Evolutionary conservation across 768 basidiomycete genomes (phyloP).

Genomic region (Mycena sanguinolenta): DNA sequence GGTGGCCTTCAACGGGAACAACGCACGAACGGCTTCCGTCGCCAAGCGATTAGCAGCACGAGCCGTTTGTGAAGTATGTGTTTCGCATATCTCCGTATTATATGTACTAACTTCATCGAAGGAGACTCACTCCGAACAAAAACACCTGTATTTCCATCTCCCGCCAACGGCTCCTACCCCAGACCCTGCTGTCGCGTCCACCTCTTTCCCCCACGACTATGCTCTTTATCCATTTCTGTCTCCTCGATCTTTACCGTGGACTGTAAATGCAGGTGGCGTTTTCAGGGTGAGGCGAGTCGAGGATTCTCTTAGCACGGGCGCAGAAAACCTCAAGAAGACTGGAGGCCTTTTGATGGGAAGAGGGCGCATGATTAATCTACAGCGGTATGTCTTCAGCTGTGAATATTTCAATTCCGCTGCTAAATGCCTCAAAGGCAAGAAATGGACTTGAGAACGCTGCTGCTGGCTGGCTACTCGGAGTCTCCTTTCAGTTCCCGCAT

Average conservation of each 20-base stretch:
- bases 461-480: conserved; percentile 12
- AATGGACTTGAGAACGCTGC: conserved; percentile 28
- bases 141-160: conserved; percentile 43
- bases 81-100: not conserved
- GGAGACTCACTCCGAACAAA: conserved; percentile 29
- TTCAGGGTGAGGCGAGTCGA: conserved; percentile 75
- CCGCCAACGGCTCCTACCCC: conserved; percentile 44
- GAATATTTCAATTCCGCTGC: not conserved
- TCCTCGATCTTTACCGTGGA: conserved; percentile 64
- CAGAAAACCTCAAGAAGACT: conserved; percentile 51
- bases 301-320: conserved; percentile 64
- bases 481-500: conserved; percentile 24
- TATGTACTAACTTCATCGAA: conserved; percentile 17
- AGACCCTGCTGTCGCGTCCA: conserved; percentile 40
- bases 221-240: conserved; percentile 78
- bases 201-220: conserved; percentile 57
- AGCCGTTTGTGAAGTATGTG: conserved; percentile 65
- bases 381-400: conserved; percentile 54
- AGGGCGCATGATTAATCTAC: conserved; percentile 48
- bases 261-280: conserved; percentile 54
- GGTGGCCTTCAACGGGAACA: conserved; percentile 61
- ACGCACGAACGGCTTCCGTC: conserved; percentile 50
- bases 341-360: conserved; percentile 55
- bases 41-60: conserved; percentile 69
- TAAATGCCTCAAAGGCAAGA: conserved; percentile 21